phyloP scores from a whole-genome alignment of 164 flowering plant species.

The Protea cynaroides region DNA sequence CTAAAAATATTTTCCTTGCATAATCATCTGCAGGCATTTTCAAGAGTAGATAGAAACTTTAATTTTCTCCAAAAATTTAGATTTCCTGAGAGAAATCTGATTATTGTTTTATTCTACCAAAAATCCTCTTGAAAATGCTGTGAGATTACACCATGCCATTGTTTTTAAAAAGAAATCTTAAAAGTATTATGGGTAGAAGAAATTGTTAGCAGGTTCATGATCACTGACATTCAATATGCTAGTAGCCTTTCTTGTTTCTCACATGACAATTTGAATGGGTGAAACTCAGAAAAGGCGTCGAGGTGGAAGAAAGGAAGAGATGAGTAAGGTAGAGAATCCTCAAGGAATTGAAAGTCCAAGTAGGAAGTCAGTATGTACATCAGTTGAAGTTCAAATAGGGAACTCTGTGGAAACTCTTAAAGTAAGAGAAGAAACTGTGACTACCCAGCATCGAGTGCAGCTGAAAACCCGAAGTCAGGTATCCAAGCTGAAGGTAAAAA shows the following conservation, averaged over 20 bases:
- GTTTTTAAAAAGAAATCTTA: too few relatives aligned
- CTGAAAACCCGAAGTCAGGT: conserved; percentile 34
- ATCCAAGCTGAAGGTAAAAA: conserved; percentile 50
- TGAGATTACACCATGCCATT: too few relatives aligned
- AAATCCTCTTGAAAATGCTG: too few relatives aligned
- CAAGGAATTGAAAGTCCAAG: conserved; percentile 33
- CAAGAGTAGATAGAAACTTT: too few relatives aligned
- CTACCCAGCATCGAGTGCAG: conserved; percentile 21
- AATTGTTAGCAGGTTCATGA: neutral
- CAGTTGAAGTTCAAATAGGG: conserved; percentile 73
- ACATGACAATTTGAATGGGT: conserved; percentile 3
- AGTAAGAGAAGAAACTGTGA: conserved; percentile 23
- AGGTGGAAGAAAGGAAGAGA: conserved; percentile 9
- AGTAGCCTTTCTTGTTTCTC: neutral
- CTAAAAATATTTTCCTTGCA: neutral
- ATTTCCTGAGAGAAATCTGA: too few relatives aligned
- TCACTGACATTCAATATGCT: too few relatives aligned
- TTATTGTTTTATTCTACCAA: too few relatives aligned
- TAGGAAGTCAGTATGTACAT: conserved; percentile 52
- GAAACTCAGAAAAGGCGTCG: conserved; percentile 47
- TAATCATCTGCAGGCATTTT: too few relatives aligned
- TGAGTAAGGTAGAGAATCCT: conserved; percentile 11
- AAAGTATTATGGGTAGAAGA: neutral
- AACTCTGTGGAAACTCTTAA: conserved; percentile 41
- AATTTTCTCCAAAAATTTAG: too few relatives aligned